Percentiles rank a stretch among this genome's conserved stretches.
phyloP scores from a whole-genome alignment of 2,329 filamentous ascomycete genomes.

The Botrytis fragariae region DNA sequence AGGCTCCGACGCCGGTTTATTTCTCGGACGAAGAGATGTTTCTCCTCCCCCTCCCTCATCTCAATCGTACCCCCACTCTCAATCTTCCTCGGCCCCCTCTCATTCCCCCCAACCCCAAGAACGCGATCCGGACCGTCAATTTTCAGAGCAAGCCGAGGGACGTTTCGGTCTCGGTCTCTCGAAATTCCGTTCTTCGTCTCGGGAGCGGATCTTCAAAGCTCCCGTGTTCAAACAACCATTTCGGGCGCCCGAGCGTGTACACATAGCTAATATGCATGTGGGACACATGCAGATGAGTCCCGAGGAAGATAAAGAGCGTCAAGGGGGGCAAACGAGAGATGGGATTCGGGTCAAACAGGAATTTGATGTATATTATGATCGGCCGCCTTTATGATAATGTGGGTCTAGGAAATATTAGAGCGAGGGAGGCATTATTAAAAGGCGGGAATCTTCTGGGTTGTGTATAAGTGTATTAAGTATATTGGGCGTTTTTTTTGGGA shows the following conservation, averaged over 20 bases:
- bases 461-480: slow-evolving; percentile 3
- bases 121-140: neutral
- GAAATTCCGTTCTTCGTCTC: neutral
- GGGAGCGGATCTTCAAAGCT: neutral
- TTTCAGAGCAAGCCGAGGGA: neutral
- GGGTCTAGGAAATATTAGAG: neutral
- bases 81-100: neutral
- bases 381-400: neutral
- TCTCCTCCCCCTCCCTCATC: neutral
- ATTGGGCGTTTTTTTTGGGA: neutral
- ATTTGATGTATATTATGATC: slow-evolving; percentile 16
- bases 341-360: slow-evolving; percentile 12
- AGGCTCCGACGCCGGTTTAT: neutral
- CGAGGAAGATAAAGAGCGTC: neutral
- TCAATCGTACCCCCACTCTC: neutral
- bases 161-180: neutral
- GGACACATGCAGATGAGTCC: neutral
- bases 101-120: neutral
- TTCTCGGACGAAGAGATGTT: neutral
- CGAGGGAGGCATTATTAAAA: neutral
- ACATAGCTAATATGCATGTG: slow-evolving; percentile 11
- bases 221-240: neutral
- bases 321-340: neutral
- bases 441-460: neutral
- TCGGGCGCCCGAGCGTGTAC: neutral